A percentile compares a stretch with the other conserved stretches of the same genome.
phyloP scores from a whole-genome alignment of 495 filamentous ascomycete genomes.

The Astrothelium subdiscretum region DNA sequence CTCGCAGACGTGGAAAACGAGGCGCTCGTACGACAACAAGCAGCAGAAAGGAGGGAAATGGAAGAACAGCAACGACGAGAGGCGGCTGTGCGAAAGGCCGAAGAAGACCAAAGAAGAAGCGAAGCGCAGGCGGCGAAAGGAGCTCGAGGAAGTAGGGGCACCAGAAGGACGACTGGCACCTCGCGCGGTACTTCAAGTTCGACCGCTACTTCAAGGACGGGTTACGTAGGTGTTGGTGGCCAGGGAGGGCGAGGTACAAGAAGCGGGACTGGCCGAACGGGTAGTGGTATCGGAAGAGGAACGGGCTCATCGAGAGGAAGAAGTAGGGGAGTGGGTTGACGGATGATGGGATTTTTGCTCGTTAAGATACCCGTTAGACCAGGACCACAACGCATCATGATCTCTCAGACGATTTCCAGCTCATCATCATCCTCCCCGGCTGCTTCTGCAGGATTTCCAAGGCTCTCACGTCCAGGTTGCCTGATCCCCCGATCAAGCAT shows the following conservation, averaged over 20 bases:
- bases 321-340: background rate
- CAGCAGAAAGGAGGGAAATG: slow-evolving; percentile 57
- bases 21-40: slow-evolving; percentile 53
- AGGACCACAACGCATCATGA: background rate
- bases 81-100: slow-evolving; percentile 54
- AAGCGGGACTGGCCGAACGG: slow-evolving; percentile 34
- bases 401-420: slow-evolving; percentile 27
- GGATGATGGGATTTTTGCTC: background rate
- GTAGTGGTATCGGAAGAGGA: slow-evolving; percentile 41
- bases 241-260: slow-evolving; percentile 30
- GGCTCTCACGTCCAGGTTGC: slow-evolving; percentile 30
- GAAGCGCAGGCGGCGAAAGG: slow-evolving; percentile 36
- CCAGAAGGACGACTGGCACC: slow-evolving; percentile 29
- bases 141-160: slow-evolving; percentile 30
- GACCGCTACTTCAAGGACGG: slow-evolving; percentile 29
- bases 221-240: slow-evolving; percentile 37
- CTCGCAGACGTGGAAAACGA: slow-evolving; percentile 74
- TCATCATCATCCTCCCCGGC: slow-evolving; percentile 32
- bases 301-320: slow-evolving; percentile 16
- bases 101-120: slow-evolving; percentile 56
- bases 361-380: background rate
- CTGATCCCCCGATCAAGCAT: slow-evolving; percentile 31
- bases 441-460: slow-evolving; percentile 18
- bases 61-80: slow-evolving; percentile 67
- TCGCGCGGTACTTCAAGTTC: slow-evolving; percentile 27